Evolutionary conservation across 23 red algal genomes (phyloP), one percentile per base, ranked within the genome.

Genomic region (Gracilaria vermiculophylla): DNA sequence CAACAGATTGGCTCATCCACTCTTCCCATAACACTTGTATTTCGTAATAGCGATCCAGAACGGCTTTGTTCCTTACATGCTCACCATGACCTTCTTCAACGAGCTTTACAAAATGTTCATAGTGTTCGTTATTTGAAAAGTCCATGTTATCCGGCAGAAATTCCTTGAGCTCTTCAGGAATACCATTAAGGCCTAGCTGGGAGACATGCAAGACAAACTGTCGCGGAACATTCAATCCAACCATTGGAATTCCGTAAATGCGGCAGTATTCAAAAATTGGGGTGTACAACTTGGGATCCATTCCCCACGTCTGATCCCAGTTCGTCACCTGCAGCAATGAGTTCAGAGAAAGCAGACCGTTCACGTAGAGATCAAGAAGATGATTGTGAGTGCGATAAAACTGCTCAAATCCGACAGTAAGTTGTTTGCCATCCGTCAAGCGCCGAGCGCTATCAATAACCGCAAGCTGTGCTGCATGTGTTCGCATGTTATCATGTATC

Each of bases 351-450:
- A 97, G 87, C 10, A 57, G 24, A 14, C 90, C 91, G 16, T 67
- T 70, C 37, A 97, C 82, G 53, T 94, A 97, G 17, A 29, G 53
- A 70, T 97, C 74, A 66, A 97, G 66, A 56, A 83, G 39, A 45
- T 42, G 50, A 81, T 81, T 74, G 37, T 97, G 95, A 31, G 82
- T 75, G 17, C 83, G 77, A 37, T 94, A 89, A 77, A 97, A 97
- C 53, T 94, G 89, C 60, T 97, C 95, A 44, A 97, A 84, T 45
- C 95, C 95, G 50, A 97, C 88, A 43, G 71, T 87, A 19, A 97
- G 83, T 35, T 72, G 76, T 45, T 60, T 82, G 12, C 80, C 81
- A 69, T 91, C 75, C 20, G 25, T 20, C 40, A 91, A n/a, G 13
- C 45, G 49, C n/a, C 70, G 62, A 28, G 76, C 75, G 25, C 56